A percentile compares a stretch with the other conserved stretches of the same genome.
Evolutionary conservation across 345 rosid genomes (phyloP).

Genomic region (Salix purpurea): DNA sequence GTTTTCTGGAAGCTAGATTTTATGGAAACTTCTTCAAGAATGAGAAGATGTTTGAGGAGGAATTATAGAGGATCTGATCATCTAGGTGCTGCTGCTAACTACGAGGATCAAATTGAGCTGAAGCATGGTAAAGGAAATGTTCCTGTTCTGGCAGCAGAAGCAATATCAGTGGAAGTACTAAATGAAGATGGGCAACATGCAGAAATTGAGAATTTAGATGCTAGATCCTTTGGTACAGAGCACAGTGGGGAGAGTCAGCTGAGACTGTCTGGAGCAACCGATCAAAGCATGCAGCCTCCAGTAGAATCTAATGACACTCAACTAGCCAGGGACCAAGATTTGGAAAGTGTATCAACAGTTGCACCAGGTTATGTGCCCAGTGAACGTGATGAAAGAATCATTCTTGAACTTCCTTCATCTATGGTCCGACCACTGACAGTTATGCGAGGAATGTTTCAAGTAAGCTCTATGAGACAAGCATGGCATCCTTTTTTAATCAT

Average conservation of each 20-base stretch:
- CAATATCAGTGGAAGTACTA: slow-evolving; percentile 63
- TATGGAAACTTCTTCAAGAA: slow-evolving; percentile 93
- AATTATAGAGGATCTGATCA: slow-evolving; percentile 79
- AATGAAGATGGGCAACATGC: slow-evolving; percentile 79
- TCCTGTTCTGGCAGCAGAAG: slow-evolving; percentile 82
- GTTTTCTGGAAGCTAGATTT: slow-evolving; percentile 95
- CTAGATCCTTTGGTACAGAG: slow-evolving; percentile 39
- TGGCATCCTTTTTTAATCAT: background rate
- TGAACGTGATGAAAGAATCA: slow-evolving; percentile 83
- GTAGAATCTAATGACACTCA: slow-evolving; percentile 47
- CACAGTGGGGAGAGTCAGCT: slow-evolving; percentile 39
- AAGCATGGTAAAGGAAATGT: slow-evolving; percentile 44
- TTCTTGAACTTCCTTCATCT: slow-evolving; percentile 86
- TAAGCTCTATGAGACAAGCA: slow-evolving; percentile 29
- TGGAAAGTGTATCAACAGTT: slow-evolving; percentile 52
- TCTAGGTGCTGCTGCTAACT: slow-evolving; percentile 88
- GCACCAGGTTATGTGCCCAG: slow-evolving; percentile 88
- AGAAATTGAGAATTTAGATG: slow-evolving; percentile 57
- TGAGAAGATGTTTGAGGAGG: slow-evolving; percentile 85
- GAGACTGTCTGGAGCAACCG: slow-evolving; percentile 43
- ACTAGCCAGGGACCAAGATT: slow-evolving; percentile 45
- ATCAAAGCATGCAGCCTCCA: slow-evolving; percentile 43
- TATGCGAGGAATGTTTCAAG: slow-evolving; percentile 89
- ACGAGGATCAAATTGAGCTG: slow-evolving; percentile 52
- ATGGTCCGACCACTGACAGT: slow-evolving; percentile 92